Base-by-base conservation (phyloP, 805 yeast genomes). In the Cyberlindnera maritima region DNA sequence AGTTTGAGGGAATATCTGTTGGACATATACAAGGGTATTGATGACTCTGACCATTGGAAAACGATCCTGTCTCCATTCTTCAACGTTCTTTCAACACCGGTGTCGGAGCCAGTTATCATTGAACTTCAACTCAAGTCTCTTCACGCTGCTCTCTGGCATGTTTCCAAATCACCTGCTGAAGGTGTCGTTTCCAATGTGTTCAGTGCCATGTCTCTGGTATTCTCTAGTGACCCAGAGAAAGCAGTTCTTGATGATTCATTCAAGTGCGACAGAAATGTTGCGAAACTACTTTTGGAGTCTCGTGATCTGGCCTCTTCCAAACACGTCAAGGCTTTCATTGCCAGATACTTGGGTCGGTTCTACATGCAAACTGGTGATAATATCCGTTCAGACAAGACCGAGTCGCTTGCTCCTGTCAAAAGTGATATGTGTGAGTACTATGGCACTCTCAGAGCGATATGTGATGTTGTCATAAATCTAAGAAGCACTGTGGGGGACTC, bases 361-460 rank as follows among this genome's bases (percentile, higher is more conserved):
- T 59, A 53, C 33, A 31, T 57, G 14, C 44, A 50, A 9, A 50
- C 56, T 1, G 60, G 61, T n/a, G 55, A 56, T 41, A 26, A 41
- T 10, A 34, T 56, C 7, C 8, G 32, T 2, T 15, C 18, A 2
- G 36, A 35, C 4, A 15, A 34, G 1, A 25, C 10, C 6, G 61
- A 57, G 2, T 39, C 54, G n/a, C 36, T 43, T 8, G 31, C 26
- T 21, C 32, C 23, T 9, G 26, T 44, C 13, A 55, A 53, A 10
- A 18, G 46, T 20, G 47, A 52, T 9, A 56, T 69, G 41, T 56
- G 43, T 9, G 34, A 35, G 2, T 52, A 56, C 5, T 58, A 60
- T 1, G 45, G 55, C 11, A 53, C 47, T 4, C 36, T 74, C 29
- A 62, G 68, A 48, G 45, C 57, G 8, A 44, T 67, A 0, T 64